These are phyloP conservation scores for Xanthoparmelia taractica DNA, from an alignment of 495 filamentous ascomycete genomes.

Conservation along the genomic window DNA sequence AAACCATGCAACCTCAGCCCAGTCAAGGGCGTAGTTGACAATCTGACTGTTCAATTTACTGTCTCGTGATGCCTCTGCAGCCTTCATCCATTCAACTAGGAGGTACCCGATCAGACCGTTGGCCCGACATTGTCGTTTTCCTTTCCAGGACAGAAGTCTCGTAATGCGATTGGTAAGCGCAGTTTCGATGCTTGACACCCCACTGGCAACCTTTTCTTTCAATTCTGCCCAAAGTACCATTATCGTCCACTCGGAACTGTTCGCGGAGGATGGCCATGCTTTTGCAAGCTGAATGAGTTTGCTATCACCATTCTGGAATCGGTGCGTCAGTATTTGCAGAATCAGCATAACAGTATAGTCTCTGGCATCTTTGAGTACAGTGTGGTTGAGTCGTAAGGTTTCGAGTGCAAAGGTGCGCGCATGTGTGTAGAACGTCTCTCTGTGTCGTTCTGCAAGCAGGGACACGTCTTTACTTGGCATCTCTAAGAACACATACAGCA, in stretches of 20 bases:
- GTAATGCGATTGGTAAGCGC: background rate
- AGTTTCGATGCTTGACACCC: background rate
- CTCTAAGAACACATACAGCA: background rate
- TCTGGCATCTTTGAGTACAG: background rate
- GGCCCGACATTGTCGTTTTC: background rate
- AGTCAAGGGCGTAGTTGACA: background rate
- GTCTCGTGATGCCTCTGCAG: background rate
- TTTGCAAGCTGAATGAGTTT: background rate
- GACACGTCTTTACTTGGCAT: constrained; percentile 3
- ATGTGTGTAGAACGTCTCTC: constrained; percentile 1
- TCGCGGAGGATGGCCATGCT: background rate
- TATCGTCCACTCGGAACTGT: background rate
- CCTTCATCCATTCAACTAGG: background rate
- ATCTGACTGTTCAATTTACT: background rate
- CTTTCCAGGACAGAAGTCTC: background rate
- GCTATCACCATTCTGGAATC: background rate
- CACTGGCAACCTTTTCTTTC: background rate
- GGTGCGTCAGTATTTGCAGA: background rate
- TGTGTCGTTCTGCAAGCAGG: constrained; percentile 1
- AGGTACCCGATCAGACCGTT: background rate
- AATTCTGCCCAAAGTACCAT: background rate
- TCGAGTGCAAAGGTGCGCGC: background rate
- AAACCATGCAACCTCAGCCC: background rate
- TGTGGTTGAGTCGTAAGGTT: background rate
- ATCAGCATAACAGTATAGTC: background rate